Conservation (phyloP, 371 early-diverging fungal species). For the Rhizomucor pusillus region DNA sequence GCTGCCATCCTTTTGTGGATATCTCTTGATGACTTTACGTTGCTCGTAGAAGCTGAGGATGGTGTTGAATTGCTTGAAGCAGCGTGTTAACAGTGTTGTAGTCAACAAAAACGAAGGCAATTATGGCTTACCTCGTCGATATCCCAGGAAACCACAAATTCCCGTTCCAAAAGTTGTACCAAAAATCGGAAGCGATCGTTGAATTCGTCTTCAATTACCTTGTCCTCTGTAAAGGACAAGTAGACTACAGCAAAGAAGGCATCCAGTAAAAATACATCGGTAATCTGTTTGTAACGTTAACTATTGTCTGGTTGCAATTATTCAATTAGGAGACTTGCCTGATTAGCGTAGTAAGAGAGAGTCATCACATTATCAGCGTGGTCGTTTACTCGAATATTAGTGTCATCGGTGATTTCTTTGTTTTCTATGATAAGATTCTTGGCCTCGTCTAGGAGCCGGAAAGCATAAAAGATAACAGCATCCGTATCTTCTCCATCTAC, state of each 20-base stretch:
- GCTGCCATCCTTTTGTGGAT: slow-evolving; percentile 3
- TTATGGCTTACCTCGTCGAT: slow-evolving; percentile 29
- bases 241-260: slow-evolving; percentile 49
- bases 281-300: slow-evolving; percentile 11
- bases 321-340: slow-evolving; percentile 17
- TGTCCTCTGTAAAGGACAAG: slow-evolving; percentile 35
- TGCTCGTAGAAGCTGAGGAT: slow-evolving; percentile 21
- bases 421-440: slow-evolving; percentile 49
- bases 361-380: slow-evolving; percentile 54
- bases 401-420: slow-evolving; percentile 45
- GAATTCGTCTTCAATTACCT: slow-evolving; percentile 40
- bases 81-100: too few relatives aligned
- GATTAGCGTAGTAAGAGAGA: slow-evolving; percentile 48
- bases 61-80: slow-evolving; percentile 23
- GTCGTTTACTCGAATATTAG: slow-evolving; percentile 47
- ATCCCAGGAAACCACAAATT: slow-evolving; percentile 44
- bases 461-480: slow-evolving; percentile 33
- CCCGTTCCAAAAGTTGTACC: slow-evolving; percentile 41
- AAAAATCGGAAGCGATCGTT: slow-evolving; percentile 48
- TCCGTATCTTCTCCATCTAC: slow-evolving; percentile 47
- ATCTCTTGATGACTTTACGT: slow-evolving; percentile 23
- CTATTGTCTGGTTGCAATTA: background rate
- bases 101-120: too few relatives aligned
- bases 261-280: slow-evolving; percentile 40
- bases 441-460: slow-evolving; percentile 39